Conservation (phyloP, 2,329 filamentous ascomycete genomes). For the Alternaria sp. region DNA sequence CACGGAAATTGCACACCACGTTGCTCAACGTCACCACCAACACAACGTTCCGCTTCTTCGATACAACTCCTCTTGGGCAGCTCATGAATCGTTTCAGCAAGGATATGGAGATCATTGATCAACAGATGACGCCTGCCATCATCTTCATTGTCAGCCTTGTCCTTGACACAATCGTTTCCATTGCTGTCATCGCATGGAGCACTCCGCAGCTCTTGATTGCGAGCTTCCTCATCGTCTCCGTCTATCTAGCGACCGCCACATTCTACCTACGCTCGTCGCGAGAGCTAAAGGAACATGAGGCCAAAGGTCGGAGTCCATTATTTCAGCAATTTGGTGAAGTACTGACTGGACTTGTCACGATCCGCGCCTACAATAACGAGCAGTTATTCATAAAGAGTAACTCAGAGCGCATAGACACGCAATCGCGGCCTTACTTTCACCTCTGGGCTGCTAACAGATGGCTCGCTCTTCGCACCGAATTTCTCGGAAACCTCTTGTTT, state of each 20-base stretch:
- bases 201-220: constrained; percentile 2
- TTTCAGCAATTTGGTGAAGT: constrained; percentile 4
- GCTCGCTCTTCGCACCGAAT: constrained; percentile 4
- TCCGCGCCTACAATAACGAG: constrained; percentile 4
- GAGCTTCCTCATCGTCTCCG: background rate
- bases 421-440: background rate
- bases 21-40: background rate
- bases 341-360: constrained; percentile 1
- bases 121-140: background rate
- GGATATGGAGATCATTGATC: constrained; percentile 4
- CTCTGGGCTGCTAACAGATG: constrained; percentile 2
- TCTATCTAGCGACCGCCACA: background rate
- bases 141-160: constrained; percentile 1
- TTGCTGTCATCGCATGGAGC: background rate
- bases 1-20: constrained; percentile 1
- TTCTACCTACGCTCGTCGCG: constrained; percentile 3
- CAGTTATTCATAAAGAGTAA: background rate
- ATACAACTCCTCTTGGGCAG: background rate
- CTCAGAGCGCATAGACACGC: constrained; percentile 3
- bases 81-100: constrained; percentile 3
- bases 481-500: constrained; percentile 3
- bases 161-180: background rate
- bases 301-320: constrained; percentile 1
- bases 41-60: constrained; percentile 1
- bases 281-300: constrained; percentile 4